phyloP scores from a whole-genome alignment of 2,329 filamentous ascomycete genomes.

The Anthostomella pinea region DNA sequence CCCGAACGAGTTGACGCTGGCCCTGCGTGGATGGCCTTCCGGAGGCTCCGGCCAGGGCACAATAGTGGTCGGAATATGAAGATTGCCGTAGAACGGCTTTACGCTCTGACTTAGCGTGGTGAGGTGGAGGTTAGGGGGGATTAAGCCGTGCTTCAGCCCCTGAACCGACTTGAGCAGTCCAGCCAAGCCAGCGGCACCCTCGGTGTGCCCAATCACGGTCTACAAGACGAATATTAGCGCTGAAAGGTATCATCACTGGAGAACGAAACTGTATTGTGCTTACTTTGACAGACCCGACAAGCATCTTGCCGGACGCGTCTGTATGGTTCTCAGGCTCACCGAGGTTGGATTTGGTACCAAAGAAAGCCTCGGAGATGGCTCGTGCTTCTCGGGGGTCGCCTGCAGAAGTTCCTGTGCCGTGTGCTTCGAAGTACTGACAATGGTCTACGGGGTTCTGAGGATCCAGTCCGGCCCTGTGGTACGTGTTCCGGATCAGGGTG shows the following conservation, averaged over 20 bases:
- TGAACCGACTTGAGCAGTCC: constrained; percentile 45
- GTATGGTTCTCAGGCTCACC: constrained; percentile 2
- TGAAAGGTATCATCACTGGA: too few species aligned
- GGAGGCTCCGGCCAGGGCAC: constrained; percentile 35
- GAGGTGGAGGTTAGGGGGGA: constrained; percentile 45
- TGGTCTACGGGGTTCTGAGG: constrained; percentile 29
- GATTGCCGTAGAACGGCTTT: constrained; percentile 31
- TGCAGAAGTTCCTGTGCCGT: constrained; percentile 39
- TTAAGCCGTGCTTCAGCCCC: constrained; percentile 36
- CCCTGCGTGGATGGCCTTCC: constrained; percentile 37
- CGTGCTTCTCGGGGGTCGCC: constrained; percentile 43
- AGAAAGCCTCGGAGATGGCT: constrained; percentile 43
- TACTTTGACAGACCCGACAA: constrained; percentile 44
- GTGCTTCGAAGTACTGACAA: constrained; percentile 47
- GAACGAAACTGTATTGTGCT: too few species aligned
- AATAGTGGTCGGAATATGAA: constrained; percentile 33
- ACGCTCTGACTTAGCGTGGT: constrained; percentile 40
- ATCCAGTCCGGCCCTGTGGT: constrained; percentile 41
- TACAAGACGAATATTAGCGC: too few species aligned
- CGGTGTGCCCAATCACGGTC: constrained; percentile 48
- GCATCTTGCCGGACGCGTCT: constrained; percentile 20
- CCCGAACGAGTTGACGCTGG: constrained; percentile 45
- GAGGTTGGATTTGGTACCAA: constrained; percentile 13
- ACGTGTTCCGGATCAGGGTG: constrained; percentile 42
- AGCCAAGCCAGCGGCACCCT: constrained; percentile 48